Base-by-base conservation (phyloP, 164 flowering plant species). In the Warburgia ugandensis region DNA sequence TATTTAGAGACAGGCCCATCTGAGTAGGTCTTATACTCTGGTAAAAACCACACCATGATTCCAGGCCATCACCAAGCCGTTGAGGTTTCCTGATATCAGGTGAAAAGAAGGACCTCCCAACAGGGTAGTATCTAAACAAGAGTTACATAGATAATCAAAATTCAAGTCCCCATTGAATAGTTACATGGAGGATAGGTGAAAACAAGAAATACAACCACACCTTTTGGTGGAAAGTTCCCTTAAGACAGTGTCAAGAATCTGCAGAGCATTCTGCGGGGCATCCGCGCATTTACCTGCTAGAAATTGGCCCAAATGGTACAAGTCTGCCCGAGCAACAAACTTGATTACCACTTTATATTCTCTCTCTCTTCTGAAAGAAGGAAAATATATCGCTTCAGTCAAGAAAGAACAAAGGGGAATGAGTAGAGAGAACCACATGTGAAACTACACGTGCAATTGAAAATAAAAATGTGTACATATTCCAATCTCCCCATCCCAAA, bases 11-110 rank as follows among this genome's bases (percentile, higher is more conserved):
- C 51, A 90, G 62, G 7, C 97, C 97, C 97, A 86, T 90, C 67
- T 90, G 97, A 6, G 94, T 84, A 17, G 97, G 97, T 52, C 97
- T 76, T 42, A 90, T 79, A 55, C 97, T 86, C 76, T 90, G 97
- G 69, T 90, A 90, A 56, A 84, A 90, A 19, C 96, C 96, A 70
- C 88, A 78, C 97, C 96, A 90, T 7, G 84, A 77, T 63, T 90
- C 94, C 58, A 91, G 59, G 13, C 96, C 96, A 11, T 87, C 92
- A 43, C 96, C 96, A 53, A 91, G 92, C 40, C 79, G 66, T 50
- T 84, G 84, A 2, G 88, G 92, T 30, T 44, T 61, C 63, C 84
- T 71, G 10, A 89, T 70, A 65, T 78, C 71, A 39, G 94, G 94
- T 6, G 92, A 83, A 60, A 72, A 86, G 66, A 89, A 89, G 22